A percentile compares a stretch with the other conserved stretches of the same genome.
Evolutionary conservation across 148 eudicot genomes (phyloP).

Genomic region (Amaranthus hypochondriacus): DNA sequence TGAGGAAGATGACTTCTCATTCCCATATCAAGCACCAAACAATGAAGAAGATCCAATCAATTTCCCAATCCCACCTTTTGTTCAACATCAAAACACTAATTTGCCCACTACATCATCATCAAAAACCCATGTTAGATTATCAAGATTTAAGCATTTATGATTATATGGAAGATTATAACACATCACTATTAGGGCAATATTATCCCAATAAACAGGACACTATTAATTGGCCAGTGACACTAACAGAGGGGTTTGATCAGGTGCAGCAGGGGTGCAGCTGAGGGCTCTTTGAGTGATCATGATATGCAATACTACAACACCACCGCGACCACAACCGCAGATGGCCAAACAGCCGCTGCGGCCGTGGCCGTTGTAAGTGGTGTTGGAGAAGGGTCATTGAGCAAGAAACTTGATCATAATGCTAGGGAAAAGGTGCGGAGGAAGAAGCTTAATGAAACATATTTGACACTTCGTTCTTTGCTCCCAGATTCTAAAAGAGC

Average conservation of each 20-base stretch:
- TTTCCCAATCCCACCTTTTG: not conserved
- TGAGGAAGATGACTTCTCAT: conserved; percentile 21
- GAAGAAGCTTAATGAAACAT: conserved; percentile 40
- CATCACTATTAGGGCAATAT: conserved; percentile 16
- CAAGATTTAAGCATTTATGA: conserved; percentile 30
- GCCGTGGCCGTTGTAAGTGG: not conserved
- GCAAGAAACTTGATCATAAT: conserved; percentile 46
- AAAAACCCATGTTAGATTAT: conserved; percentile 19
- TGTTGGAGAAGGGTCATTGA: conserved; percentile 21
- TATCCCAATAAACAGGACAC: conserved; percentile 9
- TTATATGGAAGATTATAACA: not conserved
- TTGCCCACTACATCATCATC: conserved; percentile 5
- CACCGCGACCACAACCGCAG: not conserved
- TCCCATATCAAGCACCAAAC: conserved; percentile 7
- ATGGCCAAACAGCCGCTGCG: not conserved
- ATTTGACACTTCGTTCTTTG: conserved; percentile 35
- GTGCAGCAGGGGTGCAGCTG: conserved; percentile 2
- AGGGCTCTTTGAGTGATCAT: conserved; percentile 3
- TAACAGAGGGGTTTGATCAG: not conserved
- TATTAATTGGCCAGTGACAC: not conserved
- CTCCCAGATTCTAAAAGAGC: conserved; percentile 45
- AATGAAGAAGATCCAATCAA: conserved; percentile 1
- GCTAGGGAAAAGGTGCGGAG: conserved; percentile 57
- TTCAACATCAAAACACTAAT: conserved; percentile 3
- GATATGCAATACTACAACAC: conserved; percentile 4